phyloP scores from a whole-genome alignment of 129 eudicot species.

The Flaveria brownii region DNA sequence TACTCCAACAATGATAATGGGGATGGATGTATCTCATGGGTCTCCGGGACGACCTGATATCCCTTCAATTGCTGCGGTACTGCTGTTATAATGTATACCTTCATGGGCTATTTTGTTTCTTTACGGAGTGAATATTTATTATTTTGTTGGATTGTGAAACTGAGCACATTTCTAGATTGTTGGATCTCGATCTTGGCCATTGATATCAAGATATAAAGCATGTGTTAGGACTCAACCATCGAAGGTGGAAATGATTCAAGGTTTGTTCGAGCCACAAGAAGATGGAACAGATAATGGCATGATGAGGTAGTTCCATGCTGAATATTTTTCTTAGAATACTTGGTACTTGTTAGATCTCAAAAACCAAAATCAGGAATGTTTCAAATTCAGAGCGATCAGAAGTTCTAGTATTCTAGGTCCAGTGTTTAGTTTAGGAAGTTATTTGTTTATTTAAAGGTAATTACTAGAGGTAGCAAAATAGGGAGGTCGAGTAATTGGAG shows the following conservation, averaged over 20 bases:
- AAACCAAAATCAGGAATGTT: constrained; percentile 5
- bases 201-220: constrained; percentile 90
- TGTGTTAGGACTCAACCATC: constrained; percentile 87
- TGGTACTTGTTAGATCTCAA: background rate
- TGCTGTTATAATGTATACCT: constrained; percentile 18
- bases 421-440: constrained; percentile 6
- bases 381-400: background rate
- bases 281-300: constrained; percentile 90
- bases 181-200: constrained; percentile 87
- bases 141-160: constrained; percentile 22
- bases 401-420: constrained; percentile 2
- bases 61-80: constrained; percentile 97
- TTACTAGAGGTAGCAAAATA: constrained; percentile 2
- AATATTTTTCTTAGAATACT: background rate
- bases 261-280: constrained; percentile 69
- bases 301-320: constrained; percentile 61
- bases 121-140: constrained; percentile 20
- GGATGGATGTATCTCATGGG: constrained; percentile 98
- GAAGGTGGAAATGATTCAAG: constrained; percentile 84
- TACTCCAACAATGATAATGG: constrained; percentile 94
- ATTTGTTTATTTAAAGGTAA: background rate
- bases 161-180: constrained; percentile 61
- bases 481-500: background rate
- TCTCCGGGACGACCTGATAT: constrained; percentile 74
- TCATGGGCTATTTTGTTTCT: constrained; percentile 8